Evolutionary conservation across 1,284 basidiomycete genomes (phyloP).

Genomic region (Anthracocystis walkeri): DNA sequence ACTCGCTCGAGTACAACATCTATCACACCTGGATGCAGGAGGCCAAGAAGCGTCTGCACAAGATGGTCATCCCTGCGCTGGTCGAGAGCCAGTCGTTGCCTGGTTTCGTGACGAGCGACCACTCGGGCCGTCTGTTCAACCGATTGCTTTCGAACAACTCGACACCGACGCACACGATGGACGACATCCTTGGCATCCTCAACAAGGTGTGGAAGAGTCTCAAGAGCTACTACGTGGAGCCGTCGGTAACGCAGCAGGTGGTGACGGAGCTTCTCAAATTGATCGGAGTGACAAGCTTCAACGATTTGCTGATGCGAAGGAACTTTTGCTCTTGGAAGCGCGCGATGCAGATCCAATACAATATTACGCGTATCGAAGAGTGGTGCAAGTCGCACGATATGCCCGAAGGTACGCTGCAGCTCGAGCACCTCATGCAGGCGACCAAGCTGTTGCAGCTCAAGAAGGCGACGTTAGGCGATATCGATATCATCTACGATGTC

Average conservation of each 20-base stretch:
- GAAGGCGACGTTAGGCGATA: constrained; percentile 81
- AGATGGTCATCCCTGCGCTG: constrained; percentile 98
- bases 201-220: constrained; percentile 99
- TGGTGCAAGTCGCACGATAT: constrained; percentile 79
- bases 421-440: constrained; percentile 99
- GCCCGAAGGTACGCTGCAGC: constrained; percentile 96
- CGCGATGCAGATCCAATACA: constrained; percentile 72
- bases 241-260: constrained; percentile 95
- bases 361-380: constrained; percentile 83
- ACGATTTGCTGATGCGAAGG: constrained; percentile 96
- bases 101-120: constrained; percentile 96
- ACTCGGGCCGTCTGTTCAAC: constrained; percentile 91
- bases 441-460: constrained; percentile 98
- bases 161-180: constrained; percentile 95
- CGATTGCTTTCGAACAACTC: constrained; percentile 82
- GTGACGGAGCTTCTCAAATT: constrained; percentile 95
- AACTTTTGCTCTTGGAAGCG: constrained; percentile 99
- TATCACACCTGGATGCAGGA: constrained; percentile 99
- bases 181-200: constrained; percentile 94
- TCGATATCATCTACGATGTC: constrained; percentile 97
- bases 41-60: constrained; percentile 93
- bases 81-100: constrained; percentile 98
- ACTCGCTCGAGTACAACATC: constrained; percentile 98
- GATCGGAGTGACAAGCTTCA: constrained; percentile 97
- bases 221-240: constrained; percentile 99